Evolutionary conservation across 2,329 filamentous ascomycete genomes (phyloP).

Genomic region (Fusarium zealandicum): DNA sequence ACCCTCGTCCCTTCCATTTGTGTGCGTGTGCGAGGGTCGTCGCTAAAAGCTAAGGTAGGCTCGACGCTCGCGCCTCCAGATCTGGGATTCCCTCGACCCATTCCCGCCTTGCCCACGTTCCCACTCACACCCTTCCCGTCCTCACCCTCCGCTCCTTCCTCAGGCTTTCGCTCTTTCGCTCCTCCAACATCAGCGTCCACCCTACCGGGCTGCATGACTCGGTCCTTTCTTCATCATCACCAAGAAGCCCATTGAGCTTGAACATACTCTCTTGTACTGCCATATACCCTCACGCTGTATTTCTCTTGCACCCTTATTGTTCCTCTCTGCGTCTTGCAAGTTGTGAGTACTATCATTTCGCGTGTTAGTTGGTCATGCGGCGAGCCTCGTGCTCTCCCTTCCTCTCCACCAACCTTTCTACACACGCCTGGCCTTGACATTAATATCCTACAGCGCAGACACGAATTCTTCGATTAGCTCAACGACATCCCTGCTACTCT

Average conservation of each 20-base stretch:
- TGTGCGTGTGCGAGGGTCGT: constrained; percentile 14
- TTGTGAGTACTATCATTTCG: constrained; percentile 29
- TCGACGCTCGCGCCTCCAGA: constrained; percentile 39
- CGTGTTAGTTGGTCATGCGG: constrained; percentile 39
- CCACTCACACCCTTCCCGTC: constrained; percentile 40
- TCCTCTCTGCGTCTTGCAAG: constrained; percentile 12
- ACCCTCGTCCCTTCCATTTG: constrained; percentile 33
- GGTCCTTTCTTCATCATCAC: constrained; percentile 20
- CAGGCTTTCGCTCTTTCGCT: constrained; percentile 35
- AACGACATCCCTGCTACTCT: not conserved
- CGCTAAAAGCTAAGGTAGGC: constrained; percentile 22
- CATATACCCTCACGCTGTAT: constrained; percentile 10
- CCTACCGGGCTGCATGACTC: constrained; percentile 29
- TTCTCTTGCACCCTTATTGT: constrained; percentile 4
- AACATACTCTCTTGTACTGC: constrained; percentile 1
- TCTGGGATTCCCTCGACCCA: constrained; percentile 42
- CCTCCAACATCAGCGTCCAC: constrained; percentile 26
- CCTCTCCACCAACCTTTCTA: constrained; percentile 20
- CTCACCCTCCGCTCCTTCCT: constrained; percentile 35
- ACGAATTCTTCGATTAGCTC: not conserved
- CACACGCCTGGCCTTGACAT: constrained; percentile 14
- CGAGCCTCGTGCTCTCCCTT: constrained; percentile 26
- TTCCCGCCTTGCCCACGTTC: constrained; percentile 41
- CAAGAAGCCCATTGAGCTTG: constrained; percentile 18
- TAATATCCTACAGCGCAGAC: constrained; percentile 20